These are phyloP conservation scores for Thelonectria discophora DNA, from an alignment of 2,329 filamentous ascomycete species.

Conservation along the genomic window DNA sequence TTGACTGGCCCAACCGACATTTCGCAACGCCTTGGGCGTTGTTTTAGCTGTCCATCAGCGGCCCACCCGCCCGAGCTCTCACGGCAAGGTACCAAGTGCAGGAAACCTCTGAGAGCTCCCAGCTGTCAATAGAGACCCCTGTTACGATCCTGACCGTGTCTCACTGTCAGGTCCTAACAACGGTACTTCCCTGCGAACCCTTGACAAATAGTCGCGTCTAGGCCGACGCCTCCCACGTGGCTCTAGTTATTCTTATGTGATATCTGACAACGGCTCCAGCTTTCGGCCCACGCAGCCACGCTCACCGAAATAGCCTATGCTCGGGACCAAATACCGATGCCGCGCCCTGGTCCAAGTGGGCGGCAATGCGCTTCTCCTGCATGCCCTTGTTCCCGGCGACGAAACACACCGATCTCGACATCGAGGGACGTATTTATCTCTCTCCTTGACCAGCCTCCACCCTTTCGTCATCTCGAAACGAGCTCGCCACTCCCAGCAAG, in stretches of 20 bases:
- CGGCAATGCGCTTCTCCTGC: constrained; percentile 1
- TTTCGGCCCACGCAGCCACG: constrained; percentile 19
- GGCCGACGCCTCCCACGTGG: constrained; percentile 38
- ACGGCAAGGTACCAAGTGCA: constrained; percentile 15
- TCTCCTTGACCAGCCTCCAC: neutral
- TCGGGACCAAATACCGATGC: constrained; percentile 29
- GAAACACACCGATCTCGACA: constrained; percentile 5
- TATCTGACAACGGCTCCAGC: constrained; percentile 31
- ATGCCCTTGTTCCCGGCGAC: constrained; percentile 9
- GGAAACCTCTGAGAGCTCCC: constrained; percentile 28
- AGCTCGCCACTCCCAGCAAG: constrained; percentile 7
- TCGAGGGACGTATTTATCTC: neutral
- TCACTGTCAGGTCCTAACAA: constrained; percentile 29
- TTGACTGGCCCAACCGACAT: constrained; percentile 34
- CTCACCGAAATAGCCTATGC: constrained; percentile 28
- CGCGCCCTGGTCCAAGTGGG: constrained; percentile 16
- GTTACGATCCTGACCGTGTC: constrained; percentile 31
- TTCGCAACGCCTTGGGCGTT: constrained; percentile 14
- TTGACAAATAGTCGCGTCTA: constrained; percentile 24
- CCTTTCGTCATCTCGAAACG: neutral
- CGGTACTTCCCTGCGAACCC: constrained; percentile 17
- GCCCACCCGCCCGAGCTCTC: constrained; percentile 13
- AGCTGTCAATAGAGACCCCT: constrained; percentile 23
- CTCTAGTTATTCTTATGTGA: constrained; percentile 27
- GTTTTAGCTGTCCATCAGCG: constrained; percentile 9